Evolutionary conservation across 2,329 filamentous ascomycete species (phyloP), one percentile per base, ranked within the genome.

Genomic region (Blastomyces parvus): DNA sequence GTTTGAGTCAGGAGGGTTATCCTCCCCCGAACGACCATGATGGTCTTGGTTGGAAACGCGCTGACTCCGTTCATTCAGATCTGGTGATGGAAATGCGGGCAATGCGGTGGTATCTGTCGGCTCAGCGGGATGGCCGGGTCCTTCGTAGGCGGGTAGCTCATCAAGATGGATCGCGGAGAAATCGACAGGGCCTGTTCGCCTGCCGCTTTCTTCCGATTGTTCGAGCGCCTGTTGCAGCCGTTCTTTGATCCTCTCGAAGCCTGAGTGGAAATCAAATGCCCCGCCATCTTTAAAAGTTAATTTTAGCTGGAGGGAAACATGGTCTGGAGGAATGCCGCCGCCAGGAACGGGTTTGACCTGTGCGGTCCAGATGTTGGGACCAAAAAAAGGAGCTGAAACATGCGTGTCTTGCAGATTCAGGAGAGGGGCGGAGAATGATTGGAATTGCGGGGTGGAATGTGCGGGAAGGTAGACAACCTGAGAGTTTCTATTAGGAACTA

Each of bases 271-370:
- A 69, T 96, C 91, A 74, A 89, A 94, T 64, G 92, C 92, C n/a
- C 93, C 93, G 53, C 93, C 93, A 66, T 97, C 92, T 73, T 91
- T 92, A 80, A 97, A 97, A 27, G 88, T 91, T 70, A 97, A 83
- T 73, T 89, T 91, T 68, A 96, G 76, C 70, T 94, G 90, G 53
- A 96, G 81, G 36, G 87, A 85, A 22, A 87, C 83, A 66, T 90
- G 83, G 27, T 88, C 81, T 5, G 87, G 78, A 0, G 92, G 90
- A 60, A 97, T 89, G 59, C 90, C 90, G 46, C 94, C 94, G 44
- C 89, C 89, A 0, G 88, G 79, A 30, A 96, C 90, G 1, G 93
- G 91, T 69, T 88, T 88, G 64, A 95, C 86, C 55, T 88, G 79
- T 30, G 89, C 88, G 63, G 86, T 86, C 92, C 92, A 97, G 67